Conservation (phyloP, 768 basidiomycete species). For the Tylopilus vinaceipallidus region DNA sequence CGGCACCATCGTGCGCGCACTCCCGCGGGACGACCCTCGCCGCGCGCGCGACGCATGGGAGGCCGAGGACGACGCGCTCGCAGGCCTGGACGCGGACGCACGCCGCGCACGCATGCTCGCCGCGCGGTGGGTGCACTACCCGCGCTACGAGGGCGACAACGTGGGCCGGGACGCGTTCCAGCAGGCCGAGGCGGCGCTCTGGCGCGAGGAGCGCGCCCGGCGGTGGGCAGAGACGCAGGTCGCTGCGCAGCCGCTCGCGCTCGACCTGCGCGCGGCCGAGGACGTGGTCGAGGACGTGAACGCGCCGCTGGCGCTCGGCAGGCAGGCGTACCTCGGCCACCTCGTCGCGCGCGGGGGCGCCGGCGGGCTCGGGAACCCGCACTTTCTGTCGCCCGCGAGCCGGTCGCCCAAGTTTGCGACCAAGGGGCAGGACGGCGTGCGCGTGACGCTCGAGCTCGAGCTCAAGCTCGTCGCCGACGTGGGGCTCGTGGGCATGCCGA, state of each 20-base stretch:
- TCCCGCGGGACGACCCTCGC: conserved; percentile 63
- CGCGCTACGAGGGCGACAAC: conserved; percentile 60
- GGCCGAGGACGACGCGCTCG: conserved; percentile 59
- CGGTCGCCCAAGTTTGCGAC: conserved; percentile 88
- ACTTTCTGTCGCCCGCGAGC: conserved; percentile 65
- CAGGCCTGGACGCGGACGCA: conserved; percentile 44
- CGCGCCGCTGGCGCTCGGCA: conserved; percentile 62
- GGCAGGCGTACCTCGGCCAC: conserved; percentile 53
- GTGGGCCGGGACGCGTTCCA: conserved; percentile 61
- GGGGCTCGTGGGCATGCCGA: conserved; percentile 96
- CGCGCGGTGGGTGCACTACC: conserved; percentile 80
- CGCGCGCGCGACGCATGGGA: conserved; percentile 70
- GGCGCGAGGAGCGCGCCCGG: conserved; percentile 60
- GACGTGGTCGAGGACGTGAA: conserved; percentile 32
- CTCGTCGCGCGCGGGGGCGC: conserved; percentile 73
- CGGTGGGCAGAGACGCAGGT: conserved; percentile 46
- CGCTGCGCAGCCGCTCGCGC: conserved; percentile 42
- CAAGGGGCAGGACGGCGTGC: conserved; percentile 67
- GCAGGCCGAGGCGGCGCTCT: conserved; percentile 63
- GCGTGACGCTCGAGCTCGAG: conserved; percentile 81
- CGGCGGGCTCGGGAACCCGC: conserved; percentile 88
- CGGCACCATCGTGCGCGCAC: conserved; percentile 84
- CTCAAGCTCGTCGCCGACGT: conserved; percentile 93
- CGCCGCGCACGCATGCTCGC: conserved; percentile 60
- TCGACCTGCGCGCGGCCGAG: conserved; percentile 62